Percentiles rank a stretch among this genome's conserved stretches.
These are phyloP conservation scores for Leishmania braziliensis DNA, from an alignment of 208 protist species.

Conservation along the genomic window DNA sequence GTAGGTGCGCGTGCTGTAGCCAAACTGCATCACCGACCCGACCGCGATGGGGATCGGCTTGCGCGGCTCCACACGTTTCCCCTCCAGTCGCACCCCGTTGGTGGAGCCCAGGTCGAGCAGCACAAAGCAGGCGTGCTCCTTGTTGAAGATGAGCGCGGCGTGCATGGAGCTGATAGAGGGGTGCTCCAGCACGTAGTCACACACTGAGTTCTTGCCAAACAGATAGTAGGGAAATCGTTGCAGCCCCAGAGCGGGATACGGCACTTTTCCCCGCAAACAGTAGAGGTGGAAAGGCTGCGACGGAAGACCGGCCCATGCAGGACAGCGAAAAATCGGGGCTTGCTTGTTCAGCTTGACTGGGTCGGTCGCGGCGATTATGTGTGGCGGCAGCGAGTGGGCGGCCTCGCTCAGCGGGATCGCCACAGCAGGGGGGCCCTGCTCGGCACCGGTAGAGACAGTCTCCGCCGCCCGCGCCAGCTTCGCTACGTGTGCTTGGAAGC, in stretches of 20 bases:
- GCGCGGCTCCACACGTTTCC: slow-evolving; percentile 49
- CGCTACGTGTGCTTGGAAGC: slow-evolving; percentile 26
- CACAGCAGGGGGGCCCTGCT: neutral
- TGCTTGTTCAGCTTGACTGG: slow-evolving; percentile 81
- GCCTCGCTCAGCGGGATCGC: slow-evolving; percentile 43
- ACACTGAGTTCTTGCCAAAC: slow-evolving; percentile 73
- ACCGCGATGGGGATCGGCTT: slow-evolving; percentile 66
- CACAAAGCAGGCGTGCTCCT: slow-evolving; percentile 76
- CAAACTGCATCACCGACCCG: slow-evolving; percentile 68
- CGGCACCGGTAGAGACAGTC: slow-evolving; percentile 7
- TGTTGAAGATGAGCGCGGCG: slow-evolving; percentile 85
- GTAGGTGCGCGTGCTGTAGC: slow-evolving; percentile 78
- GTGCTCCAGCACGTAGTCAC: slow-evolving; percentile 91
- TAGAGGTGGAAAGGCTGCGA: slow-evolving; percentile 64
- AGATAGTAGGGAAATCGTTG: slow-evolving; percentile 89
- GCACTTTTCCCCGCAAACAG: slow-evolving; percentile 57
- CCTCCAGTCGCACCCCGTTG: slow-evolving; percentile 80
- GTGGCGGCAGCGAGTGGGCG: slow-evolving; percentile 58
- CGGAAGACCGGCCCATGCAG: slow-evolving; percentile 76
- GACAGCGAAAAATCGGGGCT: slow-evolving; percentile 76
- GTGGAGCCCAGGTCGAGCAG: slow-evolving; percentile 87
- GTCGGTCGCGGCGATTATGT: slow-evolving; percentile 73
- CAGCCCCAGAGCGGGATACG: slow-evolving; percentile 62
- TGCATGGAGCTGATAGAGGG: slow-evolving; percentile 86
- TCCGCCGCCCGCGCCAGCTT: slow-evolving; percentile 30